Percentiles rank a stretch among this genome's conserved stretches.
phyloP scores from a whole-genome alignment of 768 basidiomycete species.

The Suillus fuscotomentosus region DNA sequence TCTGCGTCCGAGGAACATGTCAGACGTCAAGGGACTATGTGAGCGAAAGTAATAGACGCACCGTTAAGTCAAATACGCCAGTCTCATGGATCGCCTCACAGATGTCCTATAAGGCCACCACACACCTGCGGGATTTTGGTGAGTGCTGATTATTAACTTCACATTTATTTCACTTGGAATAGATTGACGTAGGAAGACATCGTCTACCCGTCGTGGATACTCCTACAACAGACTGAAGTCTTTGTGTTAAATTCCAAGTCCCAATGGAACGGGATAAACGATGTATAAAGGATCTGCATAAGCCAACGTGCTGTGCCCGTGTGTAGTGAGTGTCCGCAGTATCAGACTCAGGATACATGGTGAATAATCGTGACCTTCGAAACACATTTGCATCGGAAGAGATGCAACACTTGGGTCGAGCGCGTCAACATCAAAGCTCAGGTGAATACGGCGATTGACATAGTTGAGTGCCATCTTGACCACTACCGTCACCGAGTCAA shows the following conservation, averaged over 20 bases:
- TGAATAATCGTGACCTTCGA: neutral
- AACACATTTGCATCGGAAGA: neutral
- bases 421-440: slow-evolving; percentile 96
- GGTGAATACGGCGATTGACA: slow-evolving; percentile 88
- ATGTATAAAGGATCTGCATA: neutral
- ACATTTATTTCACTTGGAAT: slow-evolving; percentile 6
- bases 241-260: neutral
- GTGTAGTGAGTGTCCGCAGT: neutral
- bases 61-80: slow-evolving; percentile 93
- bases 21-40: neutral
- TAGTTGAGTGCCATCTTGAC: slow-evolving; percentile 95
- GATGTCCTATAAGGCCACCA: slow-evolving; percentile 94
- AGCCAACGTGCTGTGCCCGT: too few relatives aligned
- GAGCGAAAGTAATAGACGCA: slow-evolving; percentile 40
- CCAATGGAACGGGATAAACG: neutral
- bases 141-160: slow-evolving; percentile 4
- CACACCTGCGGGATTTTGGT: slow-evolving; percentile 55
- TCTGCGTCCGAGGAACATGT: slow-evolving; percentile 26
- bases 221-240: neutral
- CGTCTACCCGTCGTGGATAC: neutral
- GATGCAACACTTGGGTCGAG: slow-evolving; percentile 63
- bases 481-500: slow-evolving; percentile 40
- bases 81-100: slow-evolving; percentile 80
- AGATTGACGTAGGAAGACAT: neutral
- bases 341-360: neutral